Conservation (phyloP, 2,329 filamentous ascomycete genomes). For the Juglanconis oblonga region DNA sequence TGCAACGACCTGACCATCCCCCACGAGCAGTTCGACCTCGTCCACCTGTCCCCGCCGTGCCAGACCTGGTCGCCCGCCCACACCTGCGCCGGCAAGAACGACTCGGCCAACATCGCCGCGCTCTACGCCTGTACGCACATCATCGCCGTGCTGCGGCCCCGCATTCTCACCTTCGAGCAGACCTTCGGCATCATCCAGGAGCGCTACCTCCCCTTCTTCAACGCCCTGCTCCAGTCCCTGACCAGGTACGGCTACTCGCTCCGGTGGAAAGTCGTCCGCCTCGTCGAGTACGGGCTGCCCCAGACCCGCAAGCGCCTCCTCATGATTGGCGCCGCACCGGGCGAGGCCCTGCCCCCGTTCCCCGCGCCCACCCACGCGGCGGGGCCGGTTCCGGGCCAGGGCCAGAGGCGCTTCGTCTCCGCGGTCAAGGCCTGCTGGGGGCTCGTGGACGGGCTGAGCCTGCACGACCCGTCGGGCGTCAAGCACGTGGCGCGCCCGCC, state of each 20-base stretch:
- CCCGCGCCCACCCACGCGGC: constrained; percentile 59
- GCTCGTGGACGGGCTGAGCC: constrained; percentile 27
- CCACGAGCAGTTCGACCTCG: constrained; percentile 54
- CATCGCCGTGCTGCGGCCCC: constrained; percentile 56
- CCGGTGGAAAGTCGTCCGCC: constrained; percentile 60
- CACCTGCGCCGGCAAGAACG: constrained; percentile 54
- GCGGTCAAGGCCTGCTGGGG: constrained; percentile 40
- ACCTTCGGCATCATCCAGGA: constrained; percentile 64
- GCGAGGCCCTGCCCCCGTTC: constrained; percentile 66
- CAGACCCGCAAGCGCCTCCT: constrained; percentile 51
- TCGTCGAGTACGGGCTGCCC: constrained; percentile 49
- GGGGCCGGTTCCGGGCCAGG: constrained; percentile 26
- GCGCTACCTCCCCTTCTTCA: constrained; percentile 54
- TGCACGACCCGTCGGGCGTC: constrained; percentile 36
- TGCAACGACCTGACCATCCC: constrained; percentile 23
- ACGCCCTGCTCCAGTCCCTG: constrained; percentile 60
- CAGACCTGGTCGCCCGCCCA: constrained; percentile 74
- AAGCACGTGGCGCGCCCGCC: constrained; percentile 27
- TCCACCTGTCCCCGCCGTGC: constrained; percentile 76
- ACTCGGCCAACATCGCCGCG: constrained; percentile 65
- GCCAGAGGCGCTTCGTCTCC: constrained; percentile 39
- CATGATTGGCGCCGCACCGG: constrained; percentile 61
- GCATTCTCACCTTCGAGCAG: constrained; percentile 76
- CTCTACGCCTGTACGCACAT: constrained; percentile 53
- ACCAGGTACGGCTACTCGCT: constrained; percentile 66